These are phyloP conservation scores for Boletus reticulatus DNA, from an alignment of 768 basidiomycete species.

Conservation along the genomic window DNA sequence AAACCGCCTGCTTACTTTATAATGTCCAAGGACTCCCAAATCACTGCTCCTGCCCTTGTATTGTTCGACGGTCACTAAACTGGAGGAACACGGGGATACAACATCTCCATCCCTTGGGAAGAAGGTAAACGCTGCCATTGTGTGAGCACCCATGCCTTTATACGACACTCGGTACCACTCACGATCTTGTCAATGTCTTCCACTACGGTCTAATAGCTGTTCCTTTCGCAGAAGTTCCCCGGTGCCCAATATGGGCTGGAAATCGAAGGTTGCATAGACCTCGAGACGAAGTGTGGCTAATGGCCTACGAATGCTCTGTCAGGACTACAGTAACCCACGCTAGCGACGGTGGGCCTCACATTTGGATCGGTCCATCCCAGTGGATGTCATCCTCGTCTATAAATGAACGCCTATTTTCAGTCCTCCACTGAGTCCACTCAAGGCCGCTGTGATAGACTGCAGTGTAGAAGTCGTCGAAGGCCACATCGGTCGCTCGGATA, in stretches of 20 bases:
- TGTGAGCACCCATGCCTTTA: not conserved
- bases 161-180: not conserved
- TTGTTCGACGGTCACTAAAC: not conserved
- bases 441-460: not conserved
- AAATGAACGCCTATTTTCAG: too few relatives aligned
- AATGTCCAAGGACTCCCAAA: too few relatives aligned
- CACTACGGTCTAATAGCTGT: not conserved
- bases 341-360: not conserved
- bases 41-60: too few relatives aligned
- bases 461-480: not conserved
- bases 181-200: not conserved
- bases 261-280: too few relatives aligned
- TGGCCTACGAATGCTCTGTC: not conserved
- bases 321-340: not conserved
- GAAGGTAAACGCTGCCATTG: not conserved
- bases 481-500: too few relatives aligned
- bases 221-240: not conserved
- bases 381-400: not conserved
- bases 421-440: too few relatives aligned
- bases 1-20: not conserved
- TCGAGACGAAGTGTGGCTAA: not conserved
- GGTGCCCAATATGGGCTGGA: not conserved
- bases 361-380: too few relatives aligned
- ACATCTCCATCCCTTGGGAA: not conserved
- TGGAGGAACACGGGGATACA: not conserved